Conservation (phyloP, 352 stramenopile genomes). For the Phytophthora constricta region DNA sequence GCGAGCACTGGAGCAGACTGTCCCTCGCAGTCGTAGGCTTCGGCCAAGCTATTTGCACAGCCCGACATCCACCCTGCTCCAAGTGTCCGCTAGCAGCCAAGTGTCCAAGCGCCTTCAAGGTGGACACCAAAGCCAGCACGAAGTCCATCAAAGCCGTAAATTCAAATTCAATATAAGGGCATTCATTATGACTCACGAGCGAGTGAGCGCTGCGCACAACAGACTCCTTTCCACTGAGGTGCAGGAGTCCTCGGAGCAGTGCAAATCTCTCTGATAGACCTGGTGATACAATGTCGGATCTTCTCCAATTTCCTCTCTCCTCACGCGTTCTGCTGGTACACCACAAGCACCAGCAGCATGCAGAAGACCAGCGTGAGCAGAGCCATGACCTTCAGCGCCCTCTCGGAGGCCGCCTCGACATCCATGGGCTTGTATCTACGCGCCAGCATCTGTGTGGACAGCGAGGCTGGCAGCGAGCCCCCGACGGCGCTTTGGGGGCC, state of each 20-base stretch:
- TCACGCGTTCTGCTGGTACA: conserved; percentile 39
- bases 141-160: conserved; percentile 1
- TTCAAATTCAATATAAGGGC: conserved; percentile 10
- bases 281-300: conserved; percentile 18
- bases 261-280: neutral
- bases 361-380: conserved; percentile 41
- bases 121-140: conserved; percentile 6
- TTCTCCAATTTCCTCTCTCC: neutral
- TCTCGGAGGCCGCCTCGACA: conserved; percentile 42
- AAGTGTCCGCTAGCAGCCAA: conserved; percentile 54
- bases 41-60: conserved; percentile 67
- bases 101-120: conserved; percentile 64
- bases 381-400: conserved; percentile 43
- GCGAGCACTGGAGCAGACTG: conserved; percentile 59
- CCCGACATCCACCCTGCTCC: conserved; percentile 59
- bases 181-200: no score
- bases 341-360: conserved; percentile 41
- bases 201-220: no score
- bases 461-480: conserved; percentile 20
- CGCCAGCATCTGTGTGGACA: conserved; percentile 31
- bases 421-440: conserved; percentile 23
- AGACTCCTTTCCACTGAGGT: neutral
- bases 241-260: neutral
- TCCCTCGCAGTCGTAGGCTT: conserved; percentile 80
- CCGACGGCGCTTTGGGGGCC: conserved; percentile 12